These are phyloP conservation scores for Tetracentron sinense DNA, from an alignment of 164 flowering plant species.

Conservation along the genomic window DNA sequence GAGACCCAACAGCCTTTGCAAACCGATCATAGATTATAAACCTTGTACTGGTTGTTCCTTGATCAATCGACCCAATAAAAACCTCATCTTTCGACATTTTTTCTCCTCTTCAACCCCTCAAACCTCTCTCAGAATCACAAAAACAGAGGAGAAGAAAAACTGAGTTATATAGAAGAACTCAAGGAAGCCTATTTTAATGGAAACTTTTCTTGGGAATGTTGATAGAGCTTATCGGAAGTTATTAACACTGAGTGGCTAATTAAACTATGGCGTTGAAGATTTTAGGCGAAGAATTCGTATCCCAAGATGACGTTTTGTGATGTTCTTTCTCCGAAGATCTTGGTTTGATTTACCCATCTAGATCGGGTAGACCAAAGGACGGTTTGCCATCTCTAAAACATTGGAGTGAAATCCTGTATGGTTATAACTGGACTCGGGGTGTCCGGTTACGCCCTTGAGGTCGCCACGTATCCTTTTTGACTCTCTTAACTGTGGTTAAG, in stretches of 20 bases:
- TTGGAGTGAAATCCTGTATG: no score
- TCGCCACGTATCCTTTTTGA: no score
- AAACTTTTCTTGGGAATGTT: background rate
- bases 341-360: background rate
- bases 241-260: background rate
- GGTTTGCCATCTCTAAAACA: no score
- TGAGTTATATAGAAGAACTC: background rate
- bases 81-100: slow-evolving; percentile 29
- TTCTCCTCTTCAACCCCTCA: background rate
- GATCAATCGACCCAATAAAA: slow-evolving; percentile 60
- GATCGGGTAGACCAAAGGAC: no score
- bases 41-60: slow-evolving; percentile 73
- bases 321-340: background rate
- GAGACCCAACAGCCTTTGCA: slow-evolving; percentile 48
- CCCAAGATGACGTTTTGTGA: background rate
- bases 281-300: background rate
- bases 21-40: slow-evolving; percentile 56
- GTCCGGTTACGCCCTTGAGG: no score
- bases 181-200: background rate
- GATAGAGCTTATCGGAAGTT: background rate
- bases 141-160: background rate
- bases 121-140: background rate
- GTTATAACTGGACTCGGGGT: no score
- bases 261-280: background rate
- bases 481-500: no score